Percentiles rank a stretch among this genome's conserved stretches.
These are phyloP conservation scores for Fonsecaea monophora DNA, from an alignment of 2,329 filamentous ascomycete genomes.

Conservation along the genomic window DNA sequence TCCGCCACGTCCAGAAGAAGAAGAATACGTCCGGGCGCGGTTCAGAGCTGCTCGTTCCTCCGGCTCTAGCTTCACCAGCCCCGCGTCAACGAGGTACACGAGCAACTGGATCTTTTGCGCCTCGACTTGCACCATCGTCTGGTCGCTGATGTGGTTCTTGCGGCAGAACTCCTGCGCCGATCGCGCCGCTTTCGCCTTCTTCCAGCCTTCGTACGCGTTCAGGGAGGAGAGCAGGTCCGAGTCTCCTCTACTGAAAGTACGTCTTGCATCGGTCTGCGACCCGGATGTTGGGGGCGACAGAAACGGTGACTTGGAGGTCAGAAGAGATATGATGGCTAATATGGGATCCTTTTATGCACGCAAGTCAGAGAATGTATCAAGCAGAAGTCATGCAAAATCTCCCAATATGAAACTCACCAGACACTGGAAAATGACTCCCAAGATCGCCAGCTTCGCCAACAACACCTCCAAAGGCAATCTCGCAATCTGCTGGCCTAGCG, in stretches of 20 bases:
- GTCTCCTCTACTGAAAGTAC: conserved; percentile 81
- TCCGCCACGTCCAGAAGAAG: conserved; percentile 50
- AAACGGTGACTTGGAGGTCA: conserved; percentile 95
- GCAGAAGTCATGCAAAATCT: neutral
- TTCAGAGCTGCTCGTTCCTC: conserved; percentile 29
- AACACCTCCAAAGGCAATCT: conserved; percentile 92
- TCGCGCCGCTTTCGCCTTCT: conserved; percentile 74
- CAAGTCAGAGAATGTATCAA: neutral
- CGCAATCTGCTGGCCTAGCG: conserved; percentile 84
- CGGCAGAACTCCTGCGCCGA: conserved; percentile 85
- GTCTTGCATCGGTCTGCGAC: conserved; percentile 74
- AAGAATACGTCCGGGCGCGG: conserved; percentile 21
- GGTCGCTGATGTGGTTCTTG: conserved; percentile 91
- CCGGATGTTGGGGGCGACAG: conserved; percentile 83
- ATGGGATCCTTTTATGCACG: conserved; percentile 68
- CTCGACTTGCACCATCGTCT: conserved; percentile 89
- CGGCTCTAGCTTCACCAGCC: conserved; percentile 71
- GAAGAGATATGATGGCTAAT: conserved; percentile 87
- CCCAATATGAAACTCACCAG: conserved; percentile 51
- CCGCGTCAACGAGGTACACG: conserved; percentile 82
- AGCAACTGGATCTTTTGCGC: conserved; percentile 93
- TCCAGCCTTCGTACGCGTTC: conserved; percentile 92
- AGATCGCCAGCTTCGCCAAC: conserved; percentile 87
- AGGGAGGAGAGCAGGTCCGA: conserved; percentile 93
- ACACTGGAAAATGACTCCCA: conserved; percentile 86